Percentiles rank a stretch among this genome's conserved stretches.
Evolutionary conservation across 1,284 basidiomycete genomes (phyloP).

Genomic region (Porphyrellus sp.): DNA sequence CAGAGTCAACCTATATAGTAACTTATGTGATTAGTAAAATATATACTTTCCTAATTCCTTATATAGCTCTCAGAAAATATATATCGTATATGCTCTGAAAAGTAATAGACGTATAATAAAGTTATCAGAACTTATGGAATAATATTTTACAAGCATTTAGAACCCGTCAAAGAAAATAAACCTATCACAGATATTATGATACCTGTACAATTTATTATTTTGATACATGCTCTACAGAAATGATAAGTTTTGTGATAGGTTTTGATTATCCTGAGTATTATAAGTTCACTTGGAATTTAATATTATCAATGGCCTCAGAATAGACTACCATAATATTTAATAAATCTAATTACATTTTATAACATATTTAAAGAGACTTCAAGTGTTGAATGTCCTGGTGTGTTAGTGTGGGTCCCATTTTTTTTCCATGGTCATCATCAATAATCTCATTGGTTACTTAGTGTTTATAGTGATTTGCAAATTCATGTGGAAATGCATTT

Average conservation of each 20-base stretch:
- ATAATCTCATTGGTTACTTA: too few relatives aligned
- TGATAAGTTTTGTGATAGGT: too few relatives aligned
- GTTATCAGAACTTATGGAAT: neutral
- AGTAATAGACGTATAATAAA: neutral
- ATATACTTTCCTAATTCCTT: neutral
- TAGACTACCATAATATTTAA: neutral
- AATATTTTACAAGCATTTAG: neutral
- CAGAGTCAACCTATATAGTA: too few relatives aligned
- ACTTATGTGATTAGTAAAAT: neutral
- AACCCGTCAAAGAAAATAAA: neutral
- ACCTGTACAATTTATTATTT: too few relatives aligned
- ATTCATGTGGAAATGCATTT: neutral
- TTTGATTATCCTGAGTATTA: neutral
- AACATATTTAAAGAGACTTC: neutral
- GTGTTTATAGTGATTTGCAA: neutral
- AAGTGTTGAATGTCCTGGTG: neutral
- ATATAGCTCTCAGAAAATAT: neutral
- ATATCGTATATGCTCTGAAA: neutral
- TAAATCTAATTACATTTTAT: neutral
- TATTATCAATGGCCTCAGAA: too few relatives aligned
- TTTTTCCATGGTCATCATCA: too few relatives aligned
- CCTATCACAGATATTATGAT: too few relatives aligned
- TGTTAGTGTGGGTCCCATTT: too few relatives aligned
- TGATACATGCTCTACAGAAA: too few relatives aligned
- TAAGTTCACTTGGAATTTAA: neutral